Percentiles rank a stretch among this genome's conserved stretches.
Conservation (phyloP, 768 basidiomycete species). For the Porphyrellus cyaneotinctus region DNA sequence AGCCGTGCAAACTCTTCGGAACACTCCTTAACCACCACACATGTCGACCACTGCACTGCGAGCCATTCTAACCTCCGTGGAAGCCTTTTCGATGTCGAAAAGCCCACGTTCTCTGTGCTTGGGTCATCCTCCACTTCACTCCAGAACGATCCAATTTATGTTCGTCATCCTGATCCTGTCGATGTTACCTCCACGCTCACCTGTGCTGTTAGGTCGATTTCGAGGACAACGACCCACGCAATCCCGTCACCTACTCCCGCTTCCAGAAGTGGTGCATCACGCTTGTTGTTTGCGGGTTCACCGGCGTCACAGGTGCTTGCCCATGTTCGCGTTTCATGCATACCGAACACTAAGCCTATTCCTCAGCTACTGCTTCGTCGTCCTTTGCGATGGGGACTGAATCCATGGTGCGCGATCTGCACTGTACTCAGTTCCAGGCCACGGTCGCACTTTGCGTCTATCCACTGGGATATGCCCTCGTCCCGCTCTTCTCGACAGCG, state of each 20-base stretch:
- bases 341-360: background rate
- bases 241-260: constrained; percentile 36
- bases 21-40: constrained; percentile 12
- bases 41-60: constrained; percentile 6
- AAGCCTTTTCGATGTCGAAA: constrained; percentile 8
- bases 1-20: constrained; percentile 12
- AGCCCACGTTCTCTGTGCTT: background rate
- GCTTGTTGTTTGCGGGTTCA: constrained; percentile 29
- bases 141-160: constrained; percentile 6
- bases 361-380: constrained; percentile 47
- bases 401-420: constrained; percentile 48
- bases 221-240: too few relatives aligned
- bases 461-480: constrained; percentile 56
- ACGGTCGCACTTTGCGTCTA: constrained; percentile 50
- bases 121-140: too few relatives aligned
- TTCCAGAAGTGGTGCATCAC: constrained; percentile 40
- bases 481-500: constrained; percentile 61
- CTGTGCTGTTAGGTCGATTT: too few relatives aligned
- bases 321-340: background rate
- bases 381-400: constrained; percentile 52
- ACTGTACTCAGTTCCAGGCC: constrained; percentile 43
- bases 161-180: constrained; percentile 29
- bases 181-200: too few relatives aligned
- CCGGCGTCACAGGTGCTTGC: constrained; percentile 23
- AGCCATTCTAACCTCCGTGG: background rate